Evolutionary conservation across 148 eudicot species (phyloP), one percentile per base, ranked within the genome.

Genomic region (Cornus florida): DNA sequence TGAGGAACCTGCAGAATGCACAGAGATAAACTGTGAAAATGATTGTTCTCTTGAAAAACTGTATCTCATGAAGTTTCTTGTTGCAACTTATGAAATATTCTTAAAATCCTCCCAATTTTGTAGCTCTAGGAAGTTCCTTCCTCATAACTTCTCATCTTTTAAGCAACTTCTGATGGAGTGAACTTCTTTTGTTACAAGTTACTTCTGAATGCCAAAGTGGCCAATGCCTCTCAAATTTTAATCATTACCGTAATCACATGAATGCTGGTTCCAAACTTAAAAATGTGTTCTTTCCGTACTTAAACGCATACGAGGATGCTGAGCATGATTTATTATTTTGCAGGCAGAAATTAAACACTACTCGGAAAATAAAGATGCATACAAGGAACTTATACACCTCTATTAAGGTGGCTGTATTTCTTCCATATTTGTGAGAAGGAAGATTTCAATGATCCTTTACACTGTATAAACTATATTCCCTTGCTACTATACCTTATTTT

Each of bases 281-380:
- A 57, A 19, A 19, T 13, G 62, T 57, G 62, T 57, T 57, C 3
- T 57, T 57, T 73, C 35, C 20, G 1, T 2, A 13, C 4, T 12
- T 2, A 14, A 16, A 24, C 7, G 7, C 53, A 57, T 1, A 19
- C 2, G 69, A 72, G 67, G 6, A 23, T 28, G 56, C 14, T 72
- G 20, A 64, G 23, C 64, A 22, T 12, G 0, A 0, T 75, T 1
- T 72, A 0, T 38, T 48, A 5, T 76, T 79, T 71, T 86, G 87
- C 88, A 91, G 94, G 94, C 92, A 60, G 94, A 91, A 86, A 38
- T 86, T 14, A 87, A 83, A 3, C 83, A 77, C 78, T 86, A 89
- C 80, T 72, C 85, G 12, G 50, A 86, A 70, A 86, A 91, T 73
- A 83, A 73, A 41, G 90, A 88, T 11, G 92, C 91, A 39, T 89